These are phyloP conservation scores for Ophiostoma montium DNA, from an alignment of 2,329 filamentous ascomycete species.

Conservation along the genomic window DNA sequence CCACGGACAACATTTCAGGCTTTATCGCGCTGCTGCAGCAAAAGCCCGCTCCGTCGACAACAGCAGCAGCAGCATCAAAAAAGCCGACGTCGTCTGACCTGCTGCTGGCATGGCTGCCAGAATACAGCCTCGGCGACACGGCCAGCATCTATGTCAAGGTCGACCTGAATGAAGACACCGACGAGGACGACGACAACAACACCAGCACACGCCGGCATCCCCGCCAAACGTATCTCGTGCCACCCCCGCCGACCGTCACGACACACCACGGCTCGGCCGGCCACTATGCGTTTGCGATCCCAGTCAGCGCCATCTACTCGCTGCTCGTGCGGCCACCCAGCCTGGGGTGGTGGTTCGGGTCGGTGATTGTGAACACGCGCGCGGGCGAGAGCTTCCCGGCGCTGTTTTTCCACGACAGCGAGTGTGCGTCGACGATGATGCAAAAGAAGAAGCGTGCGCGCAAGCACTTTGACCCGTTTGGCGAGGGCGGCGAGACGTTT, in stretches of 20 bases:
- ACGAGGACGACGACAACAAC: constrained; percentile 31
- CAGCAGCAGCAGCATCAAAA: constrained; percentile 17
- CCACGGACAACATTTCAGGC: constrained; percentile 90
- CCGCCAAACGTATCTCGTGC: constrained; percentile 78
- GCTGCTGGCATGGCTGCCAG: constrained; percentile 85
- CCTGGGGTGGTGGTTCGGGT: constrained; percentile 97
- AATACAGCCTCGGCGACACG: constrained; percentile 72
- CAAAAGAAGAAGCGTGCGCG: constrained; percentile 77
- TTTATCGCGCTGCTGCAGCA: constrained; percentile 91
- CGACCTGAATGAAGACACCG: constrained; percentile 54
- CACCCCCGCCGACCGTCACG: constrained; percentile 76
- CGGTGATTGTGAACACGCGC: constrained; percentile 80
- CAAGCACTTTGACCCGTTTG: constrained; percentile 84
- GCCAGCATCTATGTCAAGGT: constrained; percentile 91
- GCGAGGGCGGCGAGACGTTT: constrained; percentile 73
- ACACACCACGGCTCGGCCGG: constrained; percentile 57
- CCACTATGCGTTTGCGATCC: constrained; percentile 81
- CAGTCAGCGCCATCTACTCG: constrained; percentile 80
- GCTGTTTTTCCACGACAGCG: constrained; percentile 92
- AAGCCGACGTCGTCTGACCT: constrained; percentile 53
- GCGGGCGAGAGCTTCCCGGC: constrained; percentile 89
- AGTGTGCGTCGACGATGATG: constrained; percentile 88
- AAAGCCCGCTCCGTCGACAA: constrained; percentile 41
- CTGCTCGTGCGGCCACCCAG: constrained; percentile 82
- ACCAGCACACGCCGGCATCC: constrained; percentile 39